Conservation (phyloP, 2,329 filamentous ascomycete genomes). For the Cladophialophora exuberans region DNA sequence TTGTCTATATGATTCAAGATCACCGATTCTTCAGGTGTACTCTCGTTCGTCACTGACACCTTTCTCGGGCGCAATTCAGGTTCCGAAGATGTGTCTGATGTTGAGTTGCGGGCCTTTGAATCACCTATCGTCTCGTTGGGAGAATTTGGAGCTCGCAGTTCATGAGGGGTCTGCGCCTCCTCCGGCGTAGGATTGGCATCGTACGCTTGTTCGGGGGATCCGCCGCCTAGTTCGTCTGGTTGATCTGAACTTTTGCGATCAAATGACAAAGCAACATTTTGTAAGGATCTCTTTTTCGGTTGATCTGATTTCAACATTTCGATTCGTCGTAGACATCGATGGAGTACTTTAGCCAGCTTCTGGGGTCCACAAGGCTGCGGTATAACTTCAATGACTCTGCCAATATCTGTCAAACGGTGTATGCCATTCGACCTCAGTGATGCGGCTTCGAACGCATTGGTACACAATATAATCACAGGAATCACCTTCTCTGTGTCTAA, state of each 20-base stretch:
- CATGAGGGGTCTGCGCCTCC: too few species aligned
- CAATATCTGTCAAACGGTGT: constrained; percentile 32
- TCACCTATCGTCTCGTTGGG: too few species aligned
- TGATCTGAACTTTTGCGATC: neutral
- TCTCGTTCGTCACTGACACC: neutral
- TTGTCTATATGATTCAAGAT: neutral
- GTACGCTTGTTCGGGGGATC: too few species aligned
- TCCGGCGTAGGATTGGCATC: too few species aligned
- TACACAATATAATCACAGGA: constrained; percentile 43
- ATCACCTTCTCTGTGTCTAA: constrained; percentile 34
- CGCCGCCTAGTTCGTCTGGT: too few species aligned
- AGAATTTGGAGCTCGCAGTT: too few species aligned
- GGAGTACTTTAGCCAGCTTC: constrained; percentile 44
- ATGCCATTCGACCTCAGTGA: constrained; percentile 36
- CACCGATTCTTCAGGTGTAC: neutral
- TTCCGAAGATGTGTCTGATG: neutral
- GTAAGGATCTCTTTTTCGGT: neutral
- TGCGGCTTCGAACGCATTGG: constrained; percentile 42
- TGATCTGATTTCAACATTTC: constrained; percentile 15
- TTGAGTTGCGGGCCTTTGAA: too few species aligned
- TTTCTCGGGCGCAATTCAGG: neutral
- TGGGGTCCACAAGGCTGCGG: constrained; percentile 46
- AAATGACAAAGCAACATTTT: constrained; percentile 15
- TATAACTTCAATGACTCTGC: constrained; percentile 42
- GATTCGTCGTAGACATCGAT: constrained; percentile 30